Evolutionary conservation across 2,329 filamentous ascomycete species (phyloP), one percentile per base, ranked within the genome.

Genomic region (Diplodia mutila): DNA sequence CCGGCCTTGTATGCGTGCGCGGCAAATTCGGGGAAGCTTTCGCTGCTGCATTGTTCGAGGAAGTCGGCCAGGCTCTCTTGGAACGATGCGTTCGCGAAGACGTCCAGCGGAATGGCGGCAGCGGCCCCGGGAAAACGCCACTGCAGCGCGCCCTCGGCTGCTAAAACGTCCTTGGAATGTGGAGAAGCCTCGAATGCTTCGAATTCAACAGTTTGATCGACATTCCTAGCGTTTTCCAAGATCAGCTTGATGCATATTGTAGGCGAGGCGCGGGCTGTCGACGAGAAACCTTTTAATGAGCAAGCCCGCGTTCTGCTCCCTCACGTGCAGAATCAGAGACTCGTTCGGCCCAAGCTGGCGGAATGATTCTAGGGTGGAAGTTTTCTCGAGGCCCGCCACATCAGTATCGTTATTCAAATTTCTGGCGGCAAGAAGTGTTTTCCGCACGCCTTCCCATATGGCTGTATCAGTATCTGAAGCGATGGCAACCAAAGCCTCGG

Each of bases 181-280:
- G 89, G 79, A 0, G 87, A 88, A 0, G 85, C 80, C 73, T 91
- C 88, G 66, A 90, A 90, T 0, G 81, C 81, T 73, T 91, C 89
- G 55, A 90, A 85, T 67, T 87, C 23, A 71, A 84, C 69, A 21
- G 16, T n/a, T 9, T 11, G 21, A 16, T 46, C 16, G 1, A 9
- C 8, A 3, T 12, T 6, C 6, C 51, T 54, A 25, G 21, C 6
- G 23, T 8, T 9, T 16, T 46, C 7, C 2, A 14, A 27, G 1
- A 12, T 54, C 16, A 65, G 51, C n/a, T 59, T 29, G 18, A 37
- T 16, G 14, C 14, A 48, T 32, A 29, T 2, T n/a, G 4, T 2
- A 34, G 1, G 25, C 7, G 8, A 21, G 16, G 3, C 21, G 4
- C 27, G 21, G 42, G 3, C 32, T 18, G 27, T 73, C 81, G 79